A percentile compares a stretch with the other conserved stretches of the same genome.
These are phyloP conservation scores for Dalbergia cochinchinensis DNA, from an alignment of 306 rosid genomes.

Conservation along the genomic window DNA sequence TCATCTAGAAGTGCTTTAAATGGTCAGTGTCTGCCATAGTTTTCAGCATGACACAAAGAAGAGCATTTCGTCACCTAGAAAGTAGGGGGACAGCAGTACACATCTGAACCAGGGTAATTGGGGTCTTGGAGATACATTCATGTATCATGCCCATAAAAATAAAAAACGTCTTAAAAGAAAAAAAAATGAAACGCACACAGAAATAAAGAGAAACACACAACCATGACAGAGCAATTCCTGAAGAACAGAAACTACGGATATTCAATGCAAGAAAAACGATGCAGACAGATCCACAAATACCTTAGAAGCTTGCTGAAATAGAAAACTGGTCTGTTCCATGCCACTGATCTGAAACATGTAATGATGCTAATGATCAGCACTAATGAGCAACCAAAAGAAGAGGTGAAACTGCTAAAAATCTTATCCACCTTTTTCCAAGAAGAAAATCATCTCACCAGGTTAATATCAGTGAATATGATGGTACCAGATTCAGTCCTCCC, in stretches of 20 bases:
- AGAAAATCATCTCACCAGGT: constrained; percentile 73
- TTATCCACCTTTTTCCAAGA: constrained; percentile 8
- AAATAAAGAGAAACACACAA: not conserved
- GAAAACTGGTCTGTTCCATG: constrained; percentile 98
- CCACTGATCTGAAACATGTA: constrained; percentile 83
- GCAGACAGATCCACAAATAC: constrained; percentile 51
- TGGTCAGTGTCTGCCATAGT: not conserved
- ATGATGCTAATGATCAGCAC: constrained; percentile 38
- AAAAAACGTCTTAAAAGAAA: not conserved
- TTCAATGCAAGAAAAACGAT: constrained; percentile 15
- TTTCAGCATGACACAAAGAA: not conserved
- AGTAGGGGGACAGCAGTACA: constrained; percentile 1
- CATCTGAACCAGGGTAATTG: not conserved
- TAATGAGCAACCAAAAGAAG: constrained; percentile 28
- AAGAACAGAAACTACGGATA: constrained; percentile 15
- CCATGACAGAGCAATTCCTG: not conserved
- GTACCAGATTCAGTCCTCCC: constrained; percentile 82
- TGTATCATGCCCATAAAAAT: constrained; percentile 17
- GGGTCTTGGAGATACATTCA: not conserved
- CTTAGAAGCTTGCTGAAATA: constrained; percentile 98
- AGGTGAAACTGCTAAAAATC: constrained; percentile 33
- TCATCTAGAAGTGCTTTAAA: constrained; percentile 27
- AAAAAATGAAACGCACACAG: not conserved
- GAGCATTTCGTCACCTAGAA: constrained; percentile 24
- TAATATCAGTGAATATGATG: constrained; percentile 83